Percentiles rank a stretch among this genome's conserved stretches.
phyloP scores from a whole-genome alignment of 1,284 basidiomycete genomes.

The Cutaneotrichosporon spelunceum region DNA sequence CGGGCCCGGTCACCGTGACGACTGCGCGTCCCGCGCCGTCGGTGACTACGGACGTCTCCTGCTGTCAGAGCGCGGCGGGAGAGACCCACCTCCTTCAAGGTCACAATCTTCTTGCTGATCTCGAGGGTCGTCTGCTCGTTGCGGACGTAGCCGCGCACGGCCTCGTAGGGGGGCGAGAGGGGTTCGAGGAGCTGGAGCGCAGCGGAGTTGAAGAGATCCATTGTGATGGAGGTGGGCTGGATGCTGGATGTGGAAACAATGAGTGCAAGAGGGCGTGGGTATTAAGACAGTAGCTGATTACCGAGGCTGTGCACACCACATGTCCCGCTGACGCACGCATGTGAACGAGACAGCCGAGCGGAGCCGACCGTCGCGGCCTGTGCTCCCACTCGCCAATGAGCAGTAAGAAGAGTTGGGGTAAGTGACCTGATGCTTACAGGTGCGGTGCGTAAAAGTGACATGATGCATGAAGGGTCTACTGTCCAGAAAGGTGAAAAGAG shows the following conservation, averaged over 20 bases:
- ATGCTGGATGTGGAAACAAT: too few relatives aligned
- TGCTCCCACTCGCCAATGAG: too few relatives aligned
- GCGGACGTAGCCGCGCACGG: background rate
- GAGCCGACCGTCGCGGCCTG: too few relatives aligned
- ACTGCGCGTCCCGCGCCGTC: background rate
- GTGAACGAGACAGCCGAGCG: too few relatives aligned
- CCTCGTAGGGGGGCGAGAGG: background rate
- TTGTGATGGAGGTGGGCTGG: background rate
- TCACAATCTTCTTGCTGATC: background rate
- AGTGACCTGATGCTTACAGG: too few relatives aligned
- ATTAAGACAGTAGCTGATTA: too few relatives aligned
- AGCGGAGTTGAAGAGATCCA: background rate
- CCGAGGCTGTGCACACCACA: too few relatives aligned
- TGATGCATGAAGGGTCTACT: too few relatives aligned
- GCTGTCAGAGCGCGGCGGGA: background rate
- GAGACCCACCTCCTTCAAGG: background rate
- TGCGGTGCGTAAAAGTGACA: too few relatives aligned
- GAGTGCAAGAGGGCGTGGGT: background rate
- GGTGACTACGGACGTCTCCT: background rate
- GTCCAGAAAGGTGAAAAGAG: too few relatives aligned
- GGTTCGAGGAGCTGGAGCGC: conserved; percentile 2
- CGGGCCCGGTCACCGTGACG: background rate
- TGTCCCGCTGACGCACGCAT: too few relatives aligned
- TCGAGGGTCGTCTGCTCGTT: background rate
- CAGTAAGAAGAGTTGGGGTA: too few relatives aligned